Evolutionary conservation across 148 eudicot genomes (phyloP).

Genomic region (Talinum fruticosum): DNA sequence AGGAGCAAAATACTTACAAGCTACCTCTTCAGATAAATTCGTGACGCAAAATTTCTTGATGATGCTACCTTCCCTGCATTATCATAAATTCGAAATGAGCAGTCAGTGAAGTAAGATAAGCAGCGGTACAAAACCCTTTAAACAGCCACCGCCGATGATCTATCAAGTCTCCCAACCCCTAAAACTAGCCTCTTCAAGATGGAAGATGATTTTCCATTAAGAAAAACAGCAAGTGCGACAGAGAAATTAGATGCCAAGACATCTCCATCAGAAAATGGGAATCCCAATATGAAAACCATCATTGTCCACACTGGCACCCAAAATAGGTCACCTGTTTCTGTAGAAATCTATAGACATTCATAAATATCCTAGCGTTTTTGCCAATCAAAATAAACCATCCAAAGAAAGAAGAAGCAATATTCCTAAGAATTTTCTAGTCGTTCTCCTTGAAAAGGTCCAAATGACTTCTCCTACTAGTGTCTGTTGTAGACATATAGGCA

Average conservation of each 20-base stretch:
- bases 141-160: not conserved
- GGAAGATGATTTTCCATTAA: not conserved
- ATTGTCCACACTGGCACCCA: not conserved
- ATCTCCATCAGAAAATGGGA: not conserved
- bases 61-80: conserved; percentile 52
- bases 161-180: not conserved
- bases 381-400: not conserved
- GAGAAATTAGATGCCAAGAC: not conserved
- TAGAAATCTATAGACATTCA: not conserved
- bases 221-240: not conserved
- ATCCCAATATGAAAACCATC: not conserved
- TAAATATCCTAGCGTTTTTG: not conserved
- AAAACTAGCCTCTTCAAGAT: not conserved
- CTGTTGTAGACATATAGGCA: too few species aligned
- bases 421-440: not conserved
- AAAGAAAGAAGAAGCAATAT: not conserved
- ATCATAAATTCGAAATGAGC: conserved; percentile 8
- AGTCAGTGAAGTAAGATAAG: conserved; percentile 4
- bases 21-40: conserved; percentile 42
- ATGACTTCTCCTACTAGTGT: not conserved
- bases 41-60: conserved; percentile 36
- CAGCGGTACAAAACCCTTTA: not conserved
- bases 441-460: not conserved
- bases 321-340: not conserved
- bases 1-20: conserved; percentile 55